Conservation (phyloP, 495 filamentous ascomycete species). For the Podospora fimiseda region DNA sequence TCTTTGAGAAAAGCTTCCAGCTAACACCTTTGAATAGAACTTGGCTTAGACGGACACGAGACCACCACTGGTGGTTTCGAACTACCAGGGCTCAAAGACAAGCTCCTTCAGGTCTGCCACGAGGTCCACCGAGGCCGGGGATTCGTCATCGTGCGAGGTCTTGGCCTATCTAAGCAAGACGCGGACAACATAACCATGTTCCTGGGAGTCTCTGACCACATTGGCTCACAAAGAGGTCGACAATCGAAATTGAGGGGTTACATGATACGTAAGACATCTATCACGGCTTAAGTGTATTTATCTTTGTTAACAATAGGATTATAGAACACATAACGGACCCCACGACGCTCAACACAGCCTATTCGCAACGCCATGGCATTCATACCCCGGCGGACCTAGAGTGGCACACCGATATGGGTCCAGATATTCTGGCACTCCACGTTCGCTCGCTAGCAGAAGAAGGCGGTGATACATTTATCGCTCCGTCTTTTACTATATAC, state of each 20-base stretch:
- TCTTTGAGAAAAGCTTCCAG: constrained; percentile 1
- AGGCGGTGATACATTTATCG: constrained; percentile 38
- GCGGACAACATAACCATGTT: constrained; percentile 46
- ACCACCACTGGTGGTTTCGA: constrained; percentile 32
- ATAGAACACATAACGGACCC: constrained; percentile 43
- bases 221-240: constrained; percentile 43
- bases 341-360: constrained; percentile 33
- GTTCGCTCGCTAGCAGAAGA: constrained; percentile 31
- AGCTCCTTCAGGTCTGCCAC: constrained; percentile 26
- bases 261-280: constrained; percentile 36
- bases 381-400: constrained; percentile 36
- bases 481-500: constrained; percentile 35
- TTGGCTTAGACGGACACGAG: constrained; percentile 30
- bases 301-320: background rate
- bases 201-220: constrained; percentile 45
- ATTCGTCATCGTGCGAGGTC: constrained; percentile 43
- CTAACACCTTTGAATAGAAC: constrained; percentile 21
- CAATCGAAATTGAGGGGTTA: constrained; percentile 40
- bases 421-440: constrained; percentile 38
- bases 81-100: constrained; percentile 28
- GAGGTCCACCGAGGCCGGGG: constrained; percentile 40
- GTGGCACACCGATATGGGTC: constrained; percentile 42
- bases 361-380: constrained; percentile 40
- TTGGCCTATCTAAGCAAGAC: constrained; percentile 34
- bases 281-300: background rate